Evolutionary conservation across 441 rosid species (phyloP), one percentile per base, ranked within the genome.

Genomic region (Breynia disticha): DNA sequence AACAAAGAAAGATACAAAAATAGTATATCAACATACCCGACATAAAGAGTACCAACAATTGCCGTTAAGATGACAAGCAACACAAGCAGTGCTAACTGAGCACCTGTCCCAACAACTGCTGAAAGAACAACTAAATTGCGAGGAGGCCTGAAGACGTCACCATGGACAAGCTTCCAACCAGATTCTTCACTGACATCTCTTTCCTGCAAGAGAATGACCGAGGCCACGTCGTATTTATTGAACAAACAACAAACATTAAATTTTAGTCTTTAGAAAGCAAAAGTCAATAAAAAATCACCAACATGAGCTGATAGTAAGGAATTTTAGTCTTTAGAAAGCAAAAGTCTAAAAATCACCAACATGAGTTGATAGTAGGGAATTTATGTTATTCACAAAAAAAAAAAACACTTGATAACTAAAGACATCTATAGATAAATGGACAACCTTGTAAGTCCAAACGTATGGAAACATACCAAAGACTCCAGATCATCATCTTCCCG

Each of bases 161-260:
- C 97, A 60, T 90, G 97, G 58, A 90, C 96, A 71, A 90, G 96
- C 72, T 90, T 90, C 97, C 97, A 90, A 50, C 97, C 97, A 55
- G 97, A 84, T 73, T 90, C 97, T 76, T 90, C 97, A 62, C 82
- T 85, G 53, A 87, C 96, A 75, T 90, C 97, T 60, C 97, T 83
- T 76, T 90, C 97, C 97, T 90, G 82, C 35, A 19, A 20, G 8
- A 63, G 5, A 17, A 24, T n/a, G 2, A 15, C 24, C 5, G 8
- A 28, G 1, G 35, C 7, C 8, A 9, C 35, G 7, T 4, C 35
- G 8, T 28, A 28, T 28, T 28, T 28, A 28, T 28, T 28, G 7
- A 28, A 28, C 35, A 28, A 28, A 28, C 35, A 28, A 4, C 35
- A 28, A 28, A n/a, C n/a, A n/a, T n/a, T n/a, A n/a, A 28, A 28